These are phyloP conservation scores for Penicillium egyptiacum DNA, from an alignment of 495 filamentous ascomycete species.

Conservation along the genomic window DNA sequence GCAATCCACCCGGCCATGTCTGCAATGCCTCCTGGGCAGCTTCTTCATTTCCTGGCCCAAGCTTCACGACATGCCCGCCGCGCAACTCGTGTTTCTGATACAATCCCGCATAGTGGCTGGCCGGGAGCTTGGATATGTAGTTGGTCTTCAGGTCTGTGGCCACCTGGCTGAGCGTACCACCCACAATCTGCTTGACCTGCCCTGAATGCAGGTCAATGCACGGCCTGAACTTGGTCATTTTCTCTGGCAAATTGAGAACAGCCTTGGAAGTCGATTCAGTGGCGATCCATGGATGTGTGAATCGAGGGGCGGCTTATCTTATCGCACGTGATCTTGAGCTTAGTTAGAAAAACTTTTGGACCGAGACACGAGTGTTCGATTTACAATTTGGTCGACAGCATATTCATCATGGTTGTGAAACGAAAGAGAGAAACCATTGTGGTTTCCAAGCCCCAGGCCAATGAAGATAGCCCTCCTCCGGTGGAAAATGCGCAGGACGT, in stretches of 20 bases:
- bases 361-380: slow-evolving; percentile 1
- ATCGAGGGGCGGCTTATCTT: slow-evolving; percentile 39
- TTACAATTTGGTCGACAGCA: slow-evolving; percentile 3
- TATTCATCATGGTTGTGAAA: slow-evolving; percentile 35
- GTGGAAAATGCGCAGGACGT: slow-evolving; percentile 47
- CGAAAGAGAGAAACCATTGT: slow-evolving; percentile 41
- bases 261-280: background rate
- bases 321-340: slow-evolving; percentile 44
- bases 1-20: slow-evolving; percentile 74
- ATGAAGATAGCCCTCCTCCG: slow-evolving; percentile 22
- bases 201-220: slow-evolving; percentile 97
- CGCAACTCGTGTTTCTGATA: slow-evolving; percentile 71
- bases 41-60: slow-evolving; percentile 80
- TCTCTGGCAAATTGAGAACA: slow-evolving; percentile 19
- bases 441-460: slow-evolving; percentile 28
- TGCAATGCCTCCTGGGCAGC: slow-evolving; percentile 74
- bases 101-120: slow-evolving; percentile 73
- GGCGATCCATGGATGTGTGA: slow-evolving; percentile 7
- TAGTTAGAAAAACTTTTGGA: slow-evolving; percentile 21
- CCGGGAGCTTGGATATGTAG: slow-evolving; percentile 78
- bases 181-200: slow-evolving; percentile 96
- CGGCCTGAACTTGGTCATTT: slow-evolving; percentile 91
- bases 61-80: slow-evolving; percentile 93
- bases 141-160: slow-evolving; percentile 78
- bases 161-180: slow-evolving; percentile 76